Evolutionary conservation across 768 basidiomycete species (phyloP), one percentile per base, ranked within the genome.

Genomic region (Hypsizygus marmoreus): DNA sequence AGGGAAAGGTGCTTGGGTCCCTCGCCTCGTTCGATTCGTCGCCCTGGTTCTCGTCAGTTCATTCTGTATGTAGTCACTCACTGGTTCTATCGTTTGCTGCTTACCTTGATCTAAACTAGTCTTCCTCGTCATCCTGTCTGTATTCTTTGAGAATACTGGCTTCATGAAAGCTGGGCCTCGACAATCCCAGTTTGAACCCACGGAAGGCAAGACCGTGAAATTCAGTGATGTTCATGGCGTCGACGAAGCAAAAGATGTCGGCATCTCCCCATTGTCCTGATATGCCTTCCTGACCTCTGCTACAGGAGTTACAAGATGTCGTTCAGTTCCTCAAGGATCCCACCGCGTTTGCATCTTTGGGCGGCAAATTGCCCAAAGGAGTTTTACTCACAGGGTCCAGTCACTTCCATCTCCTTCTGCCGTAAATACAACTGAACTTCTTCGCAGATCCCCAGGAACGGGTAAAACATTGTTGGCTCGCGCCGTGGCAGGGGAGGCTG

Each of bases 381-480:
- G 84, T 98, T 35, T 72, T 97, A 10, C 79, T 91, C 26, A 91
- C 89, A n/a, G 91, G 92, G 73, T 76, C 48, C 34, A 70, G 51
- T 28, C 23, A 19, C 28, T 41, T 38, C 25, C 36, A 48, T 24
- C 45, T 23, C 36, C 40, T 17, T 23, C 9, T 40, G 37, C 13
- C 20, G 14, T 20, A 22, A 13, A 34, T 40, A 20, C 11, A 22
- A 1, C 30, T 43, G 12, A 44, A 36, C 23, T 42, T 25, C 1
- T 29, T 20, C 26, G 14, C 40, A 80, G 78, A 17, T 84, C 87
- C 17, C 91, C 92, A 23, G 92, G 95, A 52, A 98, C 97, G 12
- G 97, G 97, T 62, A 99, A 99, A 74, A 99, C 97, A 2, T 81
- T 98, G 79, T 76, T 99, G n/a, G 97, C 97, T 4, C 76, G 95